Base-by-base conservation (phyloP, 2,329 filamentous ascomycete genomes). In the Clarireedia hainanense region DNA sequence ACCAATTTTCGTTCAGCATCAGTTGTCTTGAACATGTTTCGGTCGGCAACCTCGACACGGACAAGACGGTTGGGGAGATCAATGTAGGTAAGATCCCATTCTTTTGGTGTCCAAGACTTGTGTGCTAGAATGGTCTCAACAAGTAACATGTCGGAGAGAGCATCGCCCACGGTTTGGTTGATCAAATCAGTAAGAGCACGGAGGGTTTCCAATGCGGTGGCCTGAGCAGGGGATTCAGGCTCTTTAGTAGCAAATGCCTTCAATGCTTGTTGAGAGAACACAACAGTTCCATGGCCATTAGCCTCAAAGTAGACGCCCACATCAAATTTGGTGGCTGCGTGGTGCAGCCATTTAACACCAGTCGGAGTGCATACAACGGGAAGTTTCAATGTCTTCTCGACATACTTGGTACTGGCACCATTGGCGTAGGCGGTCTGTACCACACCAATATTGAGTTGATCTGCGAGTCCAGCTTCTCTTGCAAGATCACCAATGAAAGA, bases 361-460 rank as follows among this genome's bases (percentile, higher is more conserved):
- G 94, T 99, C 14, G 90, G 85, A 1, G 94, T 97, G 79, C 89
- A 96, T 57, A 95, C 85, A 23, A 96, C 89, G 49, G 91, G 91
- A 43, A 99, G 83, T 67, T 88, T 87, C 55, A 97, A 80, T 61
- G 89, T 86, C 70, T 94, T 88, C 69, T 89, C 83, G 54, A 99
- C 88, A 72, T 96, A 97, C 66, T 88, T 86, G 36, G 94, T 97
- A 69, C 89, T 92, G 24, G 92, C 88, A 50, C 94, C 94, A 71
- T 99, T 99, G 71, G 94, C 94, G 70, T 99, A 99, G 20, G 94
- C 94, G 1, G 94, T 99, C 74, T 99, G 94, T 12, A 99, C 88
- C 52, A 99, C 89, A 57, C 92, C 94, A 59, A 97, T 91, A 68
- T 88, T 90, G 62, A 97, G 79, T 60, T 91, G 86, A 27, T 88